A percentile compares a stretch with the other conserved stretches of the same genome.
phyloP scores from a whole-genome alignment of 495 filamentous ascomycete species.

The Neurospora sp. region DNA sequence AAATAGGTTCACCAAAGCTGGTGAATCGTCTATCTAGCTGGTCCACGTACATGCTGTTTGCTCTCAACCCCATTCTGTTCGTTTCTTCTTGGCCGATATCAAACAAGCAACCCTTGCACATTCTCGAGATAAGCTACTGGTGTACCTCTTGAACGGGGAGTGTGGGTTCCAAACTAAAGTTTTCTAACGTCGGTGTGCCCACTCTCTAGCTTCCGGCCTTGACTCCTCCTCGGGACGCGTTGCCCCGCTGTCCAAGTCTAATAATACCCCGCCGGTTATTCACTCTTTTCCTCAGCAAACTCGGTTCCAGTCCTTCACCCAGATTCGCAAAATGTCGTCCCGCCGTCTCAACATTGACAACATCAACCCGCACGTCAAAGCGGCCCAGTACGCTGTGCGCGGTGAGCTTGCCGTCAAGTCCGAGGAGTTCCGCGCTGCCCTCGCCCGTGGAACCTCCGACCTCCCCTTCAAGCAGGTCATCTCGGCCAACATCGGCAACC shows the following conservation, averaged over 20 bases:
- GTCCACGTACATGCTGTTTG: background rate
- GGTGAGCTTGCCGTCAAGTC: conserved; percentile 87
- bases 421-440: conserved; percentile 70
- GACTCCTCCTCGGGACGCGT: conserved; percentile 4
- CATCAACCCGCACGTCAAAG: conserved; percentile 78
- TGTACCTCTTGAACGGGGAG: background rate
- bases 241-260: conserved; percentile 14
- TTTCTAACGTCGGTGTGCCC: background rate
- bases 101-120: background rate
- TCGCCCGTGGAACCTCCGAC: conserved; percentile 43
- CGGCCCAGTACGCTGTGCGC: conserved; percentile 91
- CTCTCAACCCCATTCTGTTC: background rate
- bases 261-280: conserved; percentile 5
- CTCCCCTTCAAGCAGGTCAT: conserved; percentile 87
- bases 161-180: background rate
- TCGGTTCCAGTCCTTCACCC: conserved; percentile 5
- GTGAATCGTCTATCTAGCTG: no score
- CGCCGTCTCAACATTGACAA: conserved; percentile 69
- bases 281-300: background rate
- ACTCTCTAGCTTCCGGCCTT: background rate
- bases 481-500: conserved; percentile 97
- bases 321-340: conserved; percentile 24
- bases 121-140: background rate
- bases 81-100: background rate
- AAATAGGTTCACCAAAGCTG: background rate